Evolutionary conservation across 1,284 basidiomycete genomes (phyloP).

Genomic region (Heimioporus punctisporus): DNA sequence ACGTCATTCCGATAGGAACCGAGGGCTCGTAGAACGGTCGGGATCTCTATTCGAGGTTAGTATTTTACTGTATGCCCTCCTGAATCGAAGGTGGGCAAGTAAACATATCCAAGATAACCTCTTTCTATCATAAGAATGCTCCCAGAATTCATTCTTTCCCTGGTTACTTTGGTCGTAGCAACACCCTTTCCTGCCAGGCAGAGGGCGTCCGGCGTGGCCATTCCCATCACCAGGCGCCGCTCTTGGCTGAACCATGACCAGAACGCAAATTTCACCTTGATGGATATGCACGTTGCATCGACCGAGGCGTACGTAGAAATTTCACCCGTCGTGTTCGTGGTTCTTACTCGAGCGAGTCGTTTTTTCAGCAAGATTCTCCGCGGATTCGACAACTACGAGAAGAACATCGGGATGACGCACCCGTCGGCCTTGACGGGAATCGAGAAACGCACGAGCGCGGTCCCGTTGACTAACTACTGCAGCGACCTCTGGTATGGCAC

Average conservation of each 20-base stretch:
- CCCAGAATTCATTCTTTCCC: background rate
- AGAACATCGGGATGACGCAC: constrained; percentile 13
- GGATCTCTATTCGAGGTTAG: too few species aligned
- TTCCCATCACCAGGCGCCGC: constrained; percentile 19
- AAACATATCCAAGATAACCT: too few species aligned
- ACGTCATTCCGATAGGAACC: too few species aligned
- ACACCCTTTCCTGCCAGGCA: background rate
- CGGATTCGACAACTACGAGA: constrained; percentile 13
- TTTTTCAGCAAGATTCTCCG: background rate
- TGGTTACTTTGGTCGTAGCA: constrained; percentile 9
- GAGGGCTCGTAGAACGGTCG: too few species aligned
- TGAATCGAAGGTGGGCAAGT: too few species aligned
- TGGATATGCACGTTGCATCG: constrained; percentile 15
- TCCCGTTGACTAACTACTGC: constrained; percentile 16
- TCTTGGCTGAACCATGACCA: constrained; percentile 10
- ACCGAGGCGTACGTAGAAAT: constrained; percentile 12
- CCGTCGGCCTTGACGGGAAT: background rate
- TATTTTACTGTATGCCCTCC: background rate
- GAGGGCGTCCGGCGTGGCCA: background rate
- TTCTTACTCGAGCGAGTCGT: too few species aligned
- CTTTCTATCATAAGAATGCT: too few species aligned
- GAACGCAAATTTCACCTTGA: constrained; percentile 5
- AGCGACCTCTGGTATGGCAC: constrained; percentile 16
- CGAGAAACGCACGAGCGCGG: background rate
- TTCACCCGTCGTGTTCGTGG: background rate